Evolutionary conservation across 2,329 filamentous ascomycete species (phyloP).

Genomic region (Dothideomycetidae sp.): DNA sequence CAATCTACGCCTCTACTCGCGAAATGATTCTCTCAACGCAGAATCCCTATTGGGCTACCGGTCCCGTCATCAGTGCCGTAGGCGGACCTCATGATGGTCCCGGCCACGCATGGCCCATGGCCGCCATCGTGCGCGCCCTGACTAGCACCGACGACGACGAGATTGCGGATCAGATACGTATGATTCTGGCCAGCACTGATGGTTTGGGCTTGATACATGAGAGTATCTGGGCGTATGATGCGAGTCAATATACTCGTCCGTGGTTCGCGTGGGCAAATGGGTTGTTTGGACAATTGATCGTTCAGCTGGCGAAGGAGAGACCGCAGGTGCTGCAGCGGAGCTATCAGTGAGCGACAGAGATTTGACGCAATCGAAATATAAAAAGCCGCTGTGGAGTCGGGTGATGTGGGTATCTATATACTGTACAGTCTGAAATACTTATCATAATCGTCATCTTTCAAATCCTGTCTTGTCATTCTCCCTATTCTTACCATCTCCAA

Average conservation of each 20-base stretch:
- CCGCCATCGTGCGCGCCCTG: constrained; percentile 35
- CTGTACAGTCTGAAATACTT: too few relatives aligned
- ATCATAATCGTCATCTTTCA: constrained; percentile 38
- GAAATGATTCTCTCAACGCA: constrained; percentile 26
- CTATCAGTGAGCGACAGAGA: constrained; percentile 24
- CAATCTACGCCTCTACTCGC: constrained; percentile 34
- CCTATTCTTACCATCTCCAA: constrained; percentile 14
- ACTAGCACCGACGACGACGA: constrained; percentile 35
- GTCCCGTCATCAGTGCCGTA: constrained; percentile 34
- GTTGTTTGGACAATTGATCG: constrained; percentile 36
- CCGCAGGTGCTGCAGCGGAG: constrained; percentile 29
- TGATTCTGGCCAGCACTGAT: constrained; percentile 34
- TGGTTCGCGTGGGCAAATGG: constrained; percentile 39
- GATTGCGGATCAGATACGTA: constrained; percentile 29
- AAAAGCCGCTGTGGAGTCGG: background rate
- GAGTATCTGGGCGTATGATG: constrained; percentile 36
- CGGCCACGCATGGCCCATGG: constrained; percentile 38
- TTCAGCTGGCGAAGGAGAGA: constrained; percentile 32
- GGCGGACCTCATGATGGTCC: constrained; percentile 36
- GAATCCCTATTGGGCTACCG: constrained; percentile 38
- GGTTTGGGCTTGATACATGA: constrained; percentile 38
- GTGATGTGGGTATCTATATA: too few relatives aligned
- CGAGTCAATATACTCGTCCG: constrained; percentile 33
- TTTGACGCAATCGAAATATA: too few relatives aligned
- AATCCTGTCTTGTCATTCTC: constrained; percentile 35